These are phyloP conservation scores for Pichia norvegensis DNA, from an alignment of 1,139 yeast genomes.

Conservation along the genomic window DNA sequence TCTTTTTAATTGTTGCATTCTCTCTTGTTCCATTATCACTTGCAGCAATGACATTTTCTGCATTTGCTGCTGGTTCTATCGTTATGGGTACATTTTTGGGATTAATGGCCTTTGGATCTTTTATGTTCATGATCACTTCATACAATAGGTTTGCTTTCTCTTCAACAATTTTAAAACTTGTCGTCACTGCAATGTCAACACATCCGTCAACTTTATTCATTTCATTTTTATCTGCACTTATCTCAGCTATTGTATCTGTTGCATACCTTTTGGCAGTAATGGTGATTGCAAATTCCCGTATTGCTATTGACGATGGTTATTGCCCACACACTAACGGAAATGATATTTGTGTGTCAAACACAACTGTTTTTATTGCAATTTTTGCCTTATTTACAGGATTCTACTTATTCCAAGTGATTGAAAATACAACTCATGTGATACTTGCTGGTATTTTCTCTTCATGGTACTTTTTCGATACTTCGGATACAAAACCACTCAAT, in stretches of 20 bases:
- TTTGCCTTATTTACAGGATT: constrained; percentile 83
- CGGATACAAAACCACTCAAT: constrained; percentile 42
- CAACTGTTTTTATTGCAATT: constrained; percentile 57
- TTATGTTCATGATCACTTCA: constrained; percentile 21
- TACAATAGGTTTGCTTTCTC: constrained; percentile 39
- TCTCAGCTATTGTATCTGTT: constrained; percentile 58
- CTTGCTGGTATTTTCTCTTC: constrained; percentile 84
- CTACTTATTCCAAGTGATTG: constrained; percentile 75
- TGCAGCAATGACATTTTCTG: constrained; percentile 18
- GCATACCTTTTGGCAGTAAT: constrained; percentile 63
- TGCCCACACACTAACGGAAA: constrained; percentile 37
- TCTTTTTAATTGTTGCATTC: constrained; percentile 24
- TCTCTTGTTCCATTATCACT: constrained; percentile 22
- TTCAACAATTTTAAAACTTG: constrained; percentile 62
- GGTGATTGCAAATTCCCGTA: constrained; percentile 68
- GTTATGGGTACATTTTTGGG: constrained; percentile 14
- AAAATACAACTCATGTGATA: constrained; percentile 74
- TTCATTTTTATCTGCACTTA: constrained; percentile 58
- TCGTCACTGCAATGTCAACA: constrained; percentile 68
- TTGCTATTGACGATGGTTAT: constrained; percentile 32
- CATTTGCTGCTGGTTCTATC: constrained; percentile 18
- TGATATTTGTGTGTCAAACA: constrained; percentile 53
- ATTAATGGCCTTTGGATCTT: constrained; percentile 15
- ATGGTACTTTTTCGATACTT: constrained; percentile 67
- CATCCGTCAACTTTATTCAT: constrained; percentile 67